phyloP scores from a whole-genome alignment of 1,284 basidiomycete genomes.

The Mycena sp. region DNA sequence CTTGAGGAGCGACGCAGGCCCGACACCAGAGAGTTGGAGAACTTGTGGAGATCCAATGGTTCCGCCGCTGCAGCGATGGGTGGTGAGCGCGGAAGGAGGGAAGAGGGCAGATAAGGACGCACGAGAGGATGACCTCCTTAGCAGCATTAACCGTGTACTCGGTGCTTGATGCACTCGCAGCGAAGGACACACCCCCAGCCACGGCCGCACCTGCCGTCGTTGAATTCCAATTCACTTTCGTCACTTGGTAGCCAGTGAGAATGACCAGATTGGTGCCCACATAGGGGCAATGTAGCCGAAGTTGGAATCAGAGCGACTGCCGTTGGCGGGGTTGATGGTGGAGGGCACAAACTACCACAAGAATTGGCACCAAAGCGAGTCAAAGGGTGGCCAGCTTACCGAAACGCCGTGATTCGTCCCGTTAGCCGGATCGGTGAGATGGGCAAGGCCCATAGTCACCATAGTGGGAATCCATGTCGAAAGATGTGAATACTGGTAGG shows the following conservation, averaged over 20 bases:
- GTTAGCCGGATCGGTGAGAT: slow-evolving; percentile 54
- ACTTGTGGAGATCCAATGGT: slow-evolving; percentile 45
- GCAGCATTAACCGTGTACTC: slow-evolving; percentile 52
- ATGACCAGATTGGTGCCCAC: slow-evolving; percentile 71
- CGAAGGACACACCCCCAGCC: slow-evolving; percentile 68
- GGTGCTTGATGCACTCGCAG: slow-evolving; percentile 43
- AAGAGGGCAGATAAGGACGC: slow-evolving; percentile 60
- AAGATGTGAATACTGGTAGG: slow-evolving; percentile 27
- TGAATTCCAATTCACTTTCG: slow-evolving; percentile 65
- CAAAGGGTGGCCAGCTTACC: too few relatives aligned
- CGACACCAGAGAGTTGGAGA: slow-evolving; percentile 59
- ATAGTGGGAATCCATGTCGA: slow-evolving; percentile 58
- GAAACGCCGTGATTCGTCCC: slow-evolving; percentile 62
- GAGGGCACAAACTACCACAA: slow-evolving; percentile 71
- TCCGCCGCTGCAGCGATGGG: slow-evolving; percentile 53
- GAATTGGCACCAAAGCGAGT: too few relatives aligned
- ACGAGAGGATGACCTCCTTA: slow-evolving; percentile 63
- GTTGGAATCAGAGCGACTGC: slow-evolving; percentile 74
- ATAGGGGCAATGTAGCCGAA: slow-evolving; percentile 75
- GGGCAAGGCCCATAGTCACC: slow-evolving; percentile 53
- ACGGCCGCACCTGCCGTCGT: slow-evolving; percentile 51
- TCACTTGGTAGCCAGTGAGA: slow-evolving; percentile 63
- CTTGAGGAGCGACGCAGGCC: slow-evolving; percentile 16
- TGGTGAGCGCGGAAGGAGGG: too few relatives aligned
- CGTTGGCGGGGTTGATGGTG: slow-evolving; percentile 71